Evolutionary conservation across 495 filamentous ascomycete genomes (phyloP).

Genomic region (Thozetella sp.): DNA sequence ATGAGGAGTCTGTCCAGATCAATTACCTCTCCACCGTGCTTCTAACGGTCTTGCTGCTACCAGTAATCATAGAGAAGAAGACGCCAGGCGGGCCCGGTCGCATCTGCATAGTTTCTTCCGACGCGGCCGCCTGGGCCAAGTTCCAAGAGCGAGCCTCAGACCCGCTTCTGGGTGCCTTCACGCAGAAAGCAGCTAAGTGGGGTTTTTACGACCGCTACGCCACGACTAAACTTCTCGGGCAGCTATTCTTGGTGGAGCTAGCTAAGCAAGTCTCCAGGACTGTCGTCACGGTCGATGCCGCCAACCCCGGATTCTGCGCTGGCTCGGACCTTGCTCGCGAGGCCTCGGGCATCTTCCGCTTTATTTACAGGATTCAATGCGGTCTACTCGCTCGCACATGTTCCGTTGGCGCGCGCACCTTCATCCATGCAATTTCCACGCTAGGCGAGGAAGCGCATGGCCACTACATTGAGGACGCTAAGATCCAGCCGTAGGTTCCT

Average conservation of each 20-base stretch:
- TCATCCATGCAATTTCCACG: conserved; percentile 27
- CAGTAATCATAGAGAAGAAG: conserved; percentile 31
- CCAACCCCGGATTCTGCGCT: conserved; percentile 49
- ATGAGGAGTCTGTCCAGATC: conserved; percentile 49
- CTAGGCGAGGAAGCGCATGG: conserved; percentile 36
- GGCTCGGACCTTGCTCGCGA: conserved; percentile 34
- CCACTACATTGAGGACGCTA: conserved; percentile 29
- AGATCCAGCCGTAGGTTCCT: conserved; percentile 30
- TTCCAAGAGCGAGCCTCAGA: conserved; percentile 30
- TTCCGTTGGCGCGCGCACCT: conserved; percentile 23
- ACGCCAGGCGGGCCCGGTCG: conserved; percentile 6
- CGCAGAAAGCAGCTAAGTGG: conserved; percentile 23
- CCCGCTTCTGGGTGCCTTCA: conserved; percentile 36
- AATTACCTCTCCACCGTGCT: conserved; percentile 53
- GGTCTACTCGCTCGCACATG: conserved; percentile 18
- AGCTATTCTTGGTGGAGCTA: conserved; percentile 47
- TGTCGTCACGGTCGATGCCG: conserved; percentile 47
- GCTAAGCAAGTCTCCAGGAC: conserved; percentile 24
- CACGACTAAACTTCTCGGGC: conserved; percentile 51
- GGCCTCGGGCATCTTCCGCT: conserved; percentile 6
- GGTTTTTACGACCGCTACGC: conserved; percentile 29
- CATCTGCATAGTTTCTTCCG: conserved; percentile 39
- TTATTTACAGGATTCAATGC: background rate
- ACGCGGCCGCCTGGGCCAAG: conserved; percentile 24
- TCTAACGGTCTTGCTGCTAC: conserved; percentile 30